Evolutionary conservation across 1,139 yeast species (phyloP).

Genomic region (Zygosaccharomyces sapae): DNA sequence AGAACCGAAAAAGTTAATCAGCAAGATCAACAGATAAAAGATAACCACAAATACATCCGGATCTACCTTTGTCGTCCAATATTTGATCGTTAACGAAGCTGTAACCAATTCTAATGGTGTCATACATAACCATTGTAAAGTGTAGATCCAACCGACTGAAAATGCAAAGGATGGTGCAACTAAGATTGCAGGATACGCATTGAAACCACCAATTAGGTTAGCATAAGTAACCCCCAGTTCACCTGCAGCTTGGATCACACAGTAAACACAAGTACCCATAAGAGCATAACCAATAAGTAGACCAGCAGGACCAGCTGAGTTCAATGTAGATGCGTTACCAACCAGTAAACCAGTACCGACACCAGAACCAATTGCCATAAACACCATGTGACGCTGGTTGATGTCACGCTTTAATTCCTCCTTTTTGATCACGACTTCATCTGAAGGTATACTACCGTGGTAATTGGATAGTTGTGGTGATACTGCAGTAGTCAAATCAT

Average conservation of each 20-base stretch:
- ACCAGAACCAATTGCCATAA: constrained; percentile 82
- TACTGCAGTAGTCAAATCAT: constrained; percentile 15
- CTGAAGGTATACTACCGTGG: constrained; percentile 9
- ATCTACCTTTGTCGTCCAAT: constrained; percentile 42
- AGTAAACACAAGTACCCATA: constrained; percentile 66
- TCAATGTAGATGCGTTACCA: constrained; percentile 67
- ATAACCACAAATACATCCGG: constrained; percentile 65
- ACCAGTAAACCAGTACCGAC: constrained; percentile 77
- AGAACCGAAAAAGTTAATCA: constrained; percentile 64
- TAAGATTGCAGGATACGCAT: constrained; percentile 61
- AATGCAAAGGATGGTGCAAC: constrained; percentile 77
- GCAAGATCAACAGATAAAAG: constrained; percentile 57
- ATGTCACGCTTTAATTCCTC: constrained; percentile 45
- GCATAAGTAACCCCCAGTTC: constrained; percentile 71
- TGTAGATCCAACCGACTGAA: constrained; percentile 77
- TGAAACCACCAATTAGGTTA: constrained; percentile 77
- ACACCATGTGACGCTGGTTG: constrained; percentile 50
- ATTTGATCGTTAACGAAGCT: constrained; percentile 64
- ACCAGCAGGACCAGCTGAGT: constrained; percentile 78
- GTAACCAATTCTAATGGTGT: constrained; percentile 75
- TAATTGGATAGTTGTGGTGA: constrained; percentile 13
- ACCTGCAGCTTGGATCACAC: constrained; percentile 79
- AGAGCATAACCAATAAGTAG: constrained; percentile 64
- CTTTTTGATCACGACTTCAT: constrained; percentile 7
- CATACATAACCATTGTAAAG: constrained; percentile 74